These are phyloP conservation scores for Coemansia umbellata DNA, from an alignment of 192 early-diverging fungal genomes.

Conservation along the genomic window DNA sequence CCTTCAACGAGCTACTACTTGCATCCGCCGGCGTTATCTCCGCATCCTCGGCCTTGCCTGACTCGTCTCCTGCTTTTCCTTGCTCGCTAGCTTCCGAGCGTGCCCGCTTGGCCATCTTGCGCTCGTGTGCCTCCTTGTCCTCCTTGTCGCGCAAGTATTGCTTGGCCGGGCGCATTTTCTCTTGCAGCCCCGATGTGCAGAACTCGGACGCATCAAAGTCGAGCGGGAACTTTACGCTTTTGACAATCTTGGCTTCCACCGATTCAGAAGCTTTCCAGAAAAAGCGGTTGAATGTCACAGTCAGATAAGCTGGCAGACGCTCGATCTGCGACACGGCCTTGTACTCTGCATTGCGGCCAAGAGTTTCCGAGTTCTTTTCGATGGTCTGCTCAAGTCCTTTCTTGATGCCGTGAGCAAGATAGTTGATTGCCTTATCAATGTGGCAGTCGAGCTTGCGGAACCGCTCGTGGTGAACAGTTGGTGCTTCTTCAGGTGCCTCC, in stretches of 20 bases:
- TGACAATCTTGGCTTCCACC: conserved; percentile 88
- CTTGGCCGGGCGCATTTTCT: conserved; percentile 65
- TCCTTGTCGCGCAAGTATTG: conserved; percentile 67
- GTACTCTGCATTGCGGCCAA: conserved; percentile 78
- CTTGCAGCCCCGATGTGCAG: conserved; percentile 78
- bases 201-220: conserved; percentile 85
- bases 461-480: conserved; percentile 57
- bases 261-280: conserved; percentile 86
- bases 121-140: conserved; percentile 58
- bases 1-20: no score
- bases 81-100: neutral
- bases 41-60: neutral
- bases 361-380: conserved; percentile 83
- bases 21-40: neutral
- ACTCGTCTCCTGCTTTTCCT: neutral
- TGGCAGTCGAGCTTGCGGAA: conserved; percentile 78
- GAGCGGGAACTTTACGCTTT: conserved; percentile 91
- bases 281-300: conserved; percentile 90
- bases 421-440: conserved; percentile 55
- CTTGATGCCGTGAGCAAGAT: conserved; percentile 34
- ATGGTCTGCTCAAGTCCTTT: conserved; percentile 75
- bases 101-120: conserved; percentile 45
- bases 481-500: conserved; percentile 74
- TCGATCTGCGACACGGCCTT: conserved; percentile 69
- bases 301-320: conserved; percentile 84